Evolutionary conservation across 805 yeast genomes (phyloP).

Genomic region (Schizosaccharomyces octosporus): DNA sequence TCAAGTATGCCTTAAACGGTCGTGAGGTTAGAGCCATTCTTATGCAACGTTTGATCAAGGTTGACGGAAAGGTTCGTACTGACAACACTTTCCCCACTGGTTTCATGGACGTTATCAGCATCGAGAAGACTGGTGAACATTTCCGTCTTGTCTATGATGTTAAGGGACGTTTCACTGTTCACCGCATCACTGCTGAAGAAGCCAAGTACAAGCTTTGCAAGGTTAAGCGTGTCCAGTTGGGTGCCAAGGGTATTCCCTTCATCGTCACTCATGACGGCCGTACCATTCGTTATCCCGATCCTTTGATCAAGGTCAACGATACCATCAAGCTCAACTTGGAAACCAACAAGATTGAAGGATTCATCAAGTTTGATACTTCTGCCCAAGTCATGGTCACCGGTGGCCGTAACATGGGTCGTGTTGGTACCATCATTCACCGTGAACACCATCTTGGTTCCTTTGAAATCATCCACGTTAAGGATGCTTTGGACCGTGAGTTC

Average conservation of each 20-base stretch:
- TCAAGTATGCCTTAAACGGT: constrained; percentile 96
- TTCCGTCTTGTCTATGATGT: constrained; percentile 96
- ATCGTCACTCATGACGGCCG: constrained; percentile 99
- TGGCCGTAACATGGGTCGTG: constrained; percentile 96
- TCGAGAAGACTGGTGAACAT: constrained; percentile 97
- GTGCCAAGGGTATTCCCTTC: constrained; percentile 96
- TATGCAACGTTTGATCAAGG: constrained; percentile 95
- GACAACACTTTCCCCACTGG: constrained; percentile 98
- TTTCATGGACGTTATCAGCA: constrained; percentile 93
- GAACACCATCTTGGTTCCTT: constrained; percentile 97
- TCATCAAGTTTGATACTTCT: constrained; percentile 80
- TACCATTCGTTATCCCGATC: constrained; percentile 98
- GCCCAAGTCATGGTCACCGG: constrained; percentile 82
- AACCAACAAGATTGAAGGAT: constrained; percentile 78
- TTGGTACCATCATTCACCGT: constrained; percentile 86
- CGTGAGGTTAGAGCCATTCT: constrained; percentile 95
- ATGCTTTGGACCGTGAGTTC: constrained; percentile 77
- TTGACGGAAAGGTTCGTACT: constrained; percentile 97
- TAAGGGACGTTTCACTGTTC: constrained; percentile 97
- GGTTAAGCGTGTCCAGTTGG: constrained; percentile 93
- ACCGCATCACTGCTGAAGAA: constrained; percentile 97
- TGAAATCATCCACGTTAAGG: constrained; percentile 93
- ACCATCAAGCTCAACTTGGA: constrained; percentile 92
- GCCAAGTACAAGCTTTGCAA: constrained; percentile 94
- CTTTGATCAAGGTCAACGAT: constrained; percentile 87